Conservation (phyloP, 140 eudicot genomes). For the Oenanthe javanica region DNA sequence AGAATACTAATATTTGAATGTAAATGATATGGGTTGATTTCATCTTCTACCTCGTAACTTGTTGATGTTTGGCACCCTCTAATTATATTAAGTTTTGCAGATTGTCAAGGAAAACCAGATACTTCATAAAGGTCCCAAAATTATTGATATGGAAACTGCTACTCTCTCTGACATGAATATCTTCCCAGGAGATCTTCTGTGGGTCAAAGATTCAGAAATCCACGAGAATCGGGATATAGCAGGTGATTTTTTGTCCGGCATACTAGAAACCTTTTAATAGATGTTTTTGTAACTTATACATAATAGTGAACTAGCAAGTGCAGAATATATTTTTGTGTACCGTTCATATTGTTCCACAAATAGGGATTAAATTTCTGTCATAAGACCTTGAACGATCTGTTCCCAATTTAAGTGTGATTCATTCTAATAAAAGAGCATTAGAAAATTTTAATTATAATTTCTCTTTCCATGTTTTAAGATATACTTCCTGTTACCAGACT, state of each 20-base stretch:
- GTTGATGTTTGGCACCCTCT: neutral
- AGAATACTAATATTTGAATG: neutral
- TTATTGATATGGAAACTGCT: conserved; percentile 64
- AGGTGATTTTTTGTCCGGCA: conserved; percentile 35
- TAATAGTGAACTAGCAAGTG: neutral
- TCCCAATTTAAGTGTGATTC: neutral
- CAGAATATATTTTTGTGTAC: neutral
- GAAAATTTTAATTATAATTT: neutral
- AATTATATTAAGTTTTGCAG: conserved; percentile 42
- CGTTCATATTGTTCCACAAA: neutral
- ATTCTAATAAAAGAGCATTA: neutral
- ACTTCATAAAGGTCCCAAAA: conserved; percentile 81
- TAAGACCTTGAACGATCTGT: neutral
- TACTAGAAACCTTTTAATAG: neutral
- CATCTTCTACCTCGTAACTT: neutral
- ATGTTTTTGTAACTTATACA: neutral
- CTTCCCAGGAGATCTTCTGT: conserved; percentile 83
- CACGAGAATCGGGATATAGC: conserved; percentile 99
- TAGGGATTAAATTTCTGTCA: neutral
- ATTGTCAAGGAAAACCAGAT: conserved; percentile 97
- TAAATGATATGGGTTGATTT: neutral
- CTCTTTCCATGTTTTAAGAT: neutral
- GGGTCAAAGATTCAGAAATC: conserved; percentile 92
- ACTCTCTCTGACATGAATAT: conserved; percentile 84
- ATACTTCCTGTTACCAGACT: neutral